Evolutionary conservation across 495 filamentous ascomycete genomes (phyloP).

Genomic region (Staphylotrichum longicolle): DNA sequence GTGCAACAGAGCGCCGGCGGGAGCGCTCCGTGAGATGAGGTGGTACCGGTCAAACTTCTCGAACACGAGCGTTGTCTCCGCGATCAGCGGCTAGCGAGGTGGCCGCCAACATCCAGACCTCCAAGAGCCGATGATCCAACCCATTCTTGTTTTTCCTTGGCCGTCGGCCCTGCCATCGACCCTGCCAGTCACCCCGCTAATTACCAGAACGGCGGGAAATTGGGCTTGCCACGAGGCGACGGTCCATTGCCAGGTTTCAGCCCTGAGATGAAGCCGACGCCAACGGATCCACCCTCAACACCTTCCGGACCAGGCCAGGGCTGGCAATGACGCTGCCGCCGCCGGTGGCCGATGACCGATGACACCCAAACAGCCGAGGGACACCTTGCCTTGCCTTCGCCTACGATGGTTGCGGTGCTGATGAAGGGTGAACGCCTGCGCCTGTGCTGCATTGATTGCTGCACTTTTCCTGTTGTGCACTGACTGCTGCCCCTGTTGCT

Average conservation of each 20-base stretch:
- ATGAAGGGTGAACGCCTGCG: too few relatives aligned
- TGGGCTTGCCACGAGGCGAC: constrained; percentile 22
- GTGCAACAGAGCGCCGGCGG: too few relatives aligned
- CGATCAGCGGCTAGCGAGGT: neutral
- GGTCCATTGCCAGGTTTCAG: constrained; percentile 21
- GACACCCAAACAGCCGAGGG: too few relatives aligned
- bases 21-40: too few relatives aligned
- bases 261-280: constrained; percentile 13
- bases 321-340: neutral
- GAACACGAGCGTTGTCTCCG: neutral
- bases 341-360: neutral
- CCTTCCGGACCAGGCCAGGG: neutral
- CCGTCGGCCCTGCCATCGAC: neutral
- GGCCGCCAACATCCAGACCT: constrained; percentile 3
- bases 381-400: too few relatives aligned
- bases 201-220: constrained; percentile 25
- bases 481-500: neutral
- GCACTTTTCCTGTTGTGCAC: too few relatives aligned
- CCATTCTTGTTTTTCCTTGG: neutral
- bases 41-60: neutral
- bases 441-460: too few relatives aligned
- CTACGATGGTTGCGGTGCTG: too few relatives aligned
- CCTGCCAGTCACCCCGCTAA: constrained; percentile 13
- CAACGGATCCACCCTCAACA: neutral
- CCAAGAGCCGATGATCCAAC: constrained; percentile 6